Conservation (phyloP, 129 eudicot genomes). For the Kitagawia praeruptora region DNA sequence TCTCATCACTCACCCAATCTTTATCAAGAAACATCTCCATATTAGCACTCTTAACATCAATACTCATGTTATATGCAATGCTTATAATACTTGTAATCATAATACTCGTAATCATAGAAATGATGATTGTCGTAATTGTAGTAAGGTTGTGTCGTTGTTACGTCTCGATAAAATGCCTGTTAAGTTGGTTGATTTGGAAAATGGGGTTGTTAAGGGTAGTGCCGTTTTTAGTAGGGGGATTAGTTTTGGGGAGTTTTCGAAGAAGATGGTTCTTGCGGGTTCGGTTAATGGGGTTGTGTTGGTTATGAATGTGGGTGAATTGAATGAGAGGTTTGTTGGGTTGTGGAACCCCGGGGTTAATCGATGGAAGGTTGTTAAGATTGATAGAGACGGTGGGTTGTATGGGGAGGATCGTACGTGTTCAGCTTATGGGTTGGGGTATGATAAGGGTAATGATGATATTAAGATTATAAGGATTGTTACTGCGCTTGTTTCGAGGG, state of each 20-base stretch:
- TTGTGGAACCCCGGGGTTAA: background rate
- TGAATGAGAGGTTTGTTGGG: background rate
- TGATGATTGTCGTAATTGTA: no score
- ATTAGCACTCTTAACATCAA: background rate
- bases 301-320: background rate
- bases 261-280: background rate
- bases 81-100: background rate
- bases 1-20: background rate
- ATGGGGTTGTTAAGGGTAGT: no score
- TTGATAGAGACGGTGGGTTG: background rate
- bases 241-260: no score
- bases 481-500: background rate
- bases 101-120: background rate
- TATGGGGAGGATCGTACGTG: no score
- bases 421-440: background rate
- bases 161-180: background rate
- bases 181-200: no score
- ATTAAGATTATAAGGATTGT: background rate
- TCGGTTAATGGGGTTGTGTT: constrained; percentile 3
- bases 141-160: background rate
- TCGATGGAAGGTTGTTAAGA: background rate
- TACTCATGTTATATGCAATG: background rate
- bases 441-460: background rate
- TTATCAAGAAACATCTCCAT: background rate
- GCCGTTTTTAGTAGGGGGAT: no score